Percentiles rank a stretch among this genome's conserved stretches.
phyloP scores from a whole-genome alignment of 371 early-diverging fungal genomes.

The Mortierella sp. region DNA sequence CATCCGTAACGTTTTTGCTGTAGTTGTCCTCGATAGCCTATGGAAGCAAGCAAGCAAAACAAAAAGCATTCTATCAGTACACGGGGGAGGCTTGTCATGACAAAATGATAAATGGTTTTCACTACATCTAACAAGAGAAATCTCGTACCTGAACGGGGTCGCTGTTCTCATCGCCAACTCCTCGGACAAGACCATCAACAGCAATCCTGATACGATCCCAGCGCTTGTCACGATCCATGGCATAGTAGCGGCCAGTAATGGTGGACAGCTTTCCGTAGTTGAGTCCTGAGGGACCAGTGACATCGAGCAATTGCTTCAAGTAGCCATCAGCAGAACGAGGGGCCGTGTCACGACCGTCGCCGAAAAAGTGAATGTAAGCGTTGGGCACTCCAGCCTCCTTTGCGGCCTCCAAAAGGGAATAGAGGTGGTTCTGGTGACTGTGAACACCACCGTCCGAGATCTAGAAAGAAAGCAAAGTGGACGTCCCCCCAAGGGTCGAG shows the following conservation, averaged over 20 bases:
- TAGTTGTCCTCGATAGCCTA: slow-evolving; percentile 87
- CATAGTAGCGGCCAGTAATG: slow-evolving; percentile 98
- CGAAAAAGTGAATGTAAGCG: slow-evolving; percentile 96
- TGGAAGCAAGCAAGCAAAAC: slow-evolving; percentile 28
- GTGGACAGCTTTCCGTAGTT: slow-evolving; percentile 92
- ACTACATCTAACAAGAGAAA: neutral
- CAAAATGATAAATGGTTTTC: neutral
- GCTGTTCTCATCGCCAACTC: slow-evolving; percentile 79
- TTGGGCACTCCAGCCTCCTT: slow-evolving; percentile 87
- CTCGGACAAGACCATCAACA: slow-evolving; percentile 88
- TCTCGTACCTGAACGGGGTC: slow-evolving; percentile 67
- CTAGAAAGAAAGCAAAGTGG: slow-evolving; percentile 21
- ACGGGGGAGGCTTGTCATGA: no score
- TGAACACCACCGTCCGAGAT: slow-evolving; percentile 99
- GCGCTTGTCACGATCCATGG: slow-evolving; percentile 99
- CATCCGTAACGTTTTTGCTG: slow-evolving; percentile 91
- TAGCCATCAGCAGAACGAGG: slow-evolving; percentile 87
- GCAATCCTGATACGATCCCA: slow-evolving; percentile 98
- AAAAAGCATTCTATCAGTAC: no score
- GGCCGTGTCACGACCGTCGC: slow-evolving; percentile 99
- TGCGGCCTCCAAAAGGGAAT: slow-evolving; percentile 85
- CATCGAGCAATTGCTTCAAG: slow-evolving; percentile 76
- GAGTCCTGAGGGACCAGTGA: slow-evolving; percentile 66
- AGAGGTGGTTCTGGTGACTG: slow-evolving; percentile 96
- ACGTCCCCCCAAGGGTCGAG: no score